Conservation (phyloP, 192 early-diverging fungal species). For the Rhizophagus sp. region DNA sequence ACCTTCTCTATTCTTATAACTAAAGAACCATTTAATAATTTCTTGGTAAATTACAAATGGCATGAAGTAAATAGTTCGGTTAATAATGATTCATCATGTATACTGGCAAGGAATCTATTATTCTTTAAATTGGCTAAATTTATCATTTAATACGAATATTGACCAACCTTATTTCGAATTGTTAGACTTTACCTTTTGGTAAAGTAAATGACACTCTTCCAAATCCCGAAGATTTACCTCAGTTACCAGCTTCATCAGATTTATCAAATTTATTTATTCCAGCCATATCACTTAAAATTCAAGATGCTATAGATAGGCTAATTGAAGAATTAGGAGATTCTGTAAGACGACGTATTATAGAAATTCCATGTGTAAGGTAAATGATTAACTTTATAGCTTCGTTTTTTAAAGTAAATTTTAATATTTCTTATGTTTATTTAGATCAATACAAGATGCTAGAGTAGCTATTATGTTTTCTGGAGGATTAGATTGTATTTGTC, state of each 20-base stretch:
- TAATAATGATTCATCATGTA: background rate
- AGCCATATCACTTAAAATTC: conserved; percentile 41
- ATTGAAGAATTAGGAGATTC: conserved; percentile 46
- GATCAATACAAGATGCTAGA: conserved; percentile 45
- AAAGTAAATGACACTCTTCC: conserved; percentile 43
- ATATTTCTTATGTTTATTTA: conserved; percentile 27
- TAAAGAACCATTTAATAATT: conserved; percentile 30
- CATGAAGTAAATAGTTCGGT: background rate
- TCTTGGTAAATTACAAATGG: conserved; percentile 36
- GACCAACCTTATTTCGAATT: background rate
- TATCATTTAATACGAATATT: background rate
- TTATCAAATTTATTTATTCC: conserved; percentile 30
- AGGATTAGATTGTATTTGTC: conserved; percentile 88
- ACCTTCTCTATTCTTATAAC: background rate
- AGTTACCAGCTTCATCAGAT: conserved; percentile 30
- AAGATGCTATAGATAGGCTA: conserved; percentile 40
- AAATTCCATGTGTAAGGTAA: conserved; percentile 51
- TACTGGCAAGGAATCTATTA: conserved; percentile 27
- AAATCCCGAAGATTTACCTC: conserved; percentile 32
- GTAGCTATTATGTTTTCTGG: conserved; percentile 90
- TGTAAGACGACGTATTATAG: conserved; percentile 45
- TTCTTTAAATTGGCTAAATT: background rate
- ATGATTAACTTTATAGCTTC: background rate
- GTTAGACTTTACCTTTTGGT: conserved; percentile 49
- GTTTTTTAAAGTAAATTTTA: conserved; percentile 2